Evolutionary conservation across 148 eudicot species (phyloP).

Genomic region (Talinum fruticosum): DNA sequence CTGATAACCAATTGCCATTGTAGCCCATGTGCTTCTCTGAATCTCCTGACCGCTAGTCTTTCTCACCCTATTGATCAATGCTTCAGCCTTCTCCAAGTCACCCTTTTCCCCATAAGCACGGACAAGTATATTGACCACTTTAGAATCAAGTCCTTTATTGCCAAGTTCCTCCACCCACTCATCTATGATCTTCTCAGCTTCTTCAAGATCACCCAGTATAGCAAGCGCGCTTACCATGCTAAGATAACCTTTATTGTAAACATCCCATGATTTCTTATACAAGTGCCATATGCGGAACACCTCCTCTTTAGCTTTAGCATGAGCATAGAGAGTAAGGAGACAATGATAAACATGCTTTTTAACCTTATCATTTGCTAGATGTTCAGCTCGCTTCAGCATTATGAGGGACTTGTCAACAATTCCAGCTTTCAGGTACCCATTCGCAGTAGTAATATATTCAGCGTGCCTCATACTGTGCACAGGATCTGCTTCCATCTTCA

Average conservation of each 20-base stretch:
- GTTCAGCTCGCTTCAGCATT: slow-evolving; percentile 37
- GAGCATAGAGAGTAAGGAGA: slow-evolving; percentile 32
- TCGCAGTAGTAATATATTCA: slow-evolving; percentile 31
- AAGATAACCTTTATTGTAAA: slow-evolving; percentile 28
- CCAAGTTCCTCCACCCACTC: slow-evolving; percentile 21
- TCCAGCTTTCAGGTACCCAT: slow-evolving; percentile 37
- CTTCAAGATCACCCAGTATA: slow-evolving; percentile 41
- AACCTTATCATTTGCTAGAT: slow-evolving; percentile 13
- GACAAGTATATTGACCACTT: slow-evolving; percentile 29
- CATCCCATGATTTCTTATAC: slow-evolving; percentile 23
- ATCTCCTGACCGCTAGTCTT: slow-evolving; percentile 28
- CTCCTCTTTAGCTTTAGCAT: slow-evolving; percentile 36
- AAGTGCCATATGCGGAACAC: slow-evolving; percentile 38
- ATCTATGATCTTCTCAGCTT: slow-evolving; percentile 27
- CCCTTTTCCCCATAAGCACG: slow-evolving; percentile 33
- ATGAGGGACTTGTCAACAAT: slow-evolving; percentile 24
- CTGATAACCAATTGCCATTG: slow-evolving; percentile 22
- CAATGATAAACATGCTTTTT: slow-evolving; percentile 31
- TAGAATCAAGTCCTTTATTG: slow-evolving; percentile 11
- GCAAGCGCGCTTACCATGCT: slow-evolving; percentile 35
- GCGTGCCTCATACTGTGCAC: slow-evolving; percentile 19
- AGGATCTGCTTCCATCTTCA: slow-evolving; percentile 41
- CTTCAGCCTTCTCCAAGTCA: slow-evolving; percentile 33
- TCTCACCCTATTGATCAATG: slow-evolving; percentile 16
- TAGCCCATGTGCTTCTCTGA: slow-evolving; percentile 25